phyloP scores from a whole-genome alignment of 192 early-diverging fungal genomes.

The Rhizophagus clarus region DNA sequence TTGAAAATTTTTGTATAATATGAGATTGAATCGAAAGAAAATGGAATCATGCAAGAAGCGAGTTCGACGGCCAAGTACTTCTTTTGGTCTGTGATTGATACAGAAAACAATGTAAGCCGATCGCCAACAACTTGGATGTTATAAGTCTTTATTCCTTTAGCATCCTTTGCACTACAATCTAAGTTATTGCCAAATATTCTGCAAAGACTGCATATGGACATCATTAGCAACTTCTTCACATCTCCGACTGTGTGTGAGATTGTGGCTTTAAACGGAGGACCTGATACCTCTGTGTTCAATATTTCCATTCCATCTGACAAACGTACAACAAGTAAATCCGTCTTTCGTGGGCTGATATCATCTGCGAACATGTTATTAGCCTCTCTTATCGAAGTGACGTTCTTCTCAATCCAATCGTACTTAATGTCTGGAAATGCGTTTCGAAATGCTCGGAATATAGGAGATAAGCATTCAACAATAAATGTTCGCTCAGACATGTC shows the following conservation, averaged over 20 bases:
- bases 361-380: not conserved
- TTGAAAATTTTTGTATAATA: conserved; percentile 25
- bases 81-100: not conserved
- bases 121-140: conserved; percentile 22
- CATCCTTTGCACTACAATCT: not conserved
- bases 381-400: conserved; percentile 13
- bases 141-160: not conserved
- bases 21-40: conserved; percentile 12
- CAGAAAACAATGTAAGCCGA: conserved; percentile 9
- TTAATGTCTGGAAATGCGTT: conserved; percentile 20
- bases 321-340: conserved; percentile 5
- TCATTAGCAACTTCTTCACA: conserved; percentile 24
- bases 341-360: not conserved
- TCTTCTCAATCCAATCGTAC: conserved; percentile 16
- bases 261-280: conserved; percentile 8
- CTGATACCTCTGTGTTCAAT: not conserved
- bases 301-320: conserved; percentile 1
- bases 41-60: conserved; percentile 23
- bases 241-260: conserved; percentile 17
- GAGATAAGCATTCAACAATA: conserved; percentile 1
- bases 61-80: conserved; percentile 14
- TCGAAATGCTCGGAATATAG: not conserved
- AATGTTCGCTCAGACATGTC: conserved; percentile 8
- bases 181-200: conserved; percentile 5
- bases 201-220: conserved; percentile 21